Evolutionary conservation across 805 yeast species (phyloP), one percentile per base, ranked within the genome.

Genomic region (Starmerella vaccinii): DNA sequence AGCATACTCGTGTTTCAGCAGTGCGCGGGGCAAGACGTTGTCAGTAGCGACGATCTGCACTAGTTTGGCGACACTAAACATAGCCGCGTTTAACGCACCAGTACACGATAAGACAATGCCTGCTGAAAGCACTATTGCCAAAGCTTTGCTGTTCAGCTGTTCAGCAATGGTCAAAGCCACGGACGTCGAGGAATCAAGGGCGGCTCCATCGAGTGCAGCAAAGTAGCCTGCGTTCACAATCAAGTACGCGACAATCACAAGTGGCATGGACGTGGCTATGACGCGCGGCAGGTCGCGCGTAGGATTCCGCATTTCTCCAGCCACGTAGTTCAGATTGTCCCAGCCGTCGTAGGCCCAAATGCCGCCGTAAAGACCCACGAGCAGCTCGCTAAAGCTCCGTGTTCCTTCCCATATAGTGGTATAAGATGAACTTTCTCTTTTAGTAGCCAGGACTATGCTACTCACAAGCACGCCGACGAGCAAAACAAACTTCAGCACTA

Each of bases 151-250:
- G 16, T 63, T 48, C 3, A 66, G 58, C 29, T 54, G 52, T 3
- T 57, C 47, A 24, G 68, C 68, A 34, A 70, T 58, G 5, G 65
- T 57, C 32, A 69, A 51, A 4, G 70, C 70, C 3, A 70, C 69
- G 1, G 71, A 65, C 13, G 65, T 59, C 3, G 71, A 58, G 3
- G 54, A 45, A 21, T 61, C 58, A 12, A 69, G 55, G 39, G 73
- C 79, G 5, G 78, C 82, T 54, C 75, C 74, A 50, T 89, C 84
- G 37, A 88, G 85, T 44, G 86, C 90, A 4, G 87, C 88, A 63
- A 79, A 69, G 56, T 70, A 70, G 5, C 70, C 63, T 15, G 63
- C 22, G 50, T 69, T 70, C 15, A 69, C 68, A 18, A 63, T 49
- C 19, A 68, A 27, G 54, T 70, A 70, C 23, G 65, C 62, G 7